Percentiles rank a stretch among this genome's conserved stretches.
phyloP scores from a whole-genome alignment of 176 grass and related monocot species.

The Rhipidocladum racemiflorum region DNA sequence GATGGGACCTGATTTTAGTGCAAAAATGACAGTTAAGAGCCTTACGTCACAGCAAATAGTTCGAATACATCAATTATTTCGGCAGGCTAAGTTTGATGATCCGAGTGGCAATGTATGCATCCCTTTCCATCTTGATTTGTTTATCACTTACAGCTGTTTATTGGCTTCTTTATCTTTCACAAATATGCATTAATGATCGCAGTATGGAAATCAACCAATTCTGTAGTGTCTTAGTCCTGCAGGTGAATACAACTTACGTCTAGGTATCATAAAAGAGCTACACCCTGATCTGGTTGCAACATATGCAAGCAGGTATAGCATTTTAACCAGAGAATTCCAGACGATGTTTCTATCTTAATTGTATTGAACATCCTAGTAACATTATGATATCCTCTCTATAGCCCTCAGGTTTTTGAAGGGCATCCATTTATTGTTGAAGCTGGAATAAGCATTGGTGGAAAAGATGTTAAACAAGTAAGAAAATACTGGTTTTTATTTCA shows the following conservation, averaged over 20 bases:
- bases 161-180: conserved; percentile 17
- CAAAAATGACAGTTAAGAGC: conserved; percentile 70
- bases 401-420: conserved; percentile 98
- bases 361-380: conserved; percentile 3
- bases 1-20: conserved; percentile 90
- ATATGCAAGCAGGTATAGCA: conserved; percentile 73
- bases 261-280: conserved; percentile 97
- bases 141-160: conserved; percentile 10
- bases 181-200: conserved; percentile 18
- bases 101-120: conserved; percentile 80
- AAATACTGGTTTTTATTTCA: conserved; percentile 14
- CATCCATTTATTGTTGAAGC: conserved; percentile 99
- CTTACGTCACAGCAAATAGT: conserved; percentile 84
- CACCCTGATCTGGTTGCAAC: conserved; percentile 95
- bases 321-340: conserved; percentile 22
- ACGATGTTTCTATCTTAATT: conserved; percentile 11
- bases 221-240: conserved; percentile 94
- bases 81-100: conserved; percentile 98
- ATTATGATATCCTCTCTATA: conserved; percentile 33
- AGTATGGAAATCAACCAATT: conserved; percentile 42
- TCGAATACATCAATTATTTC: conserved; percentile 92
- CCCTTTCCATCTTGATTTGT: conserved; percentile 26
- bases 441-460: conserved; percentile 94
- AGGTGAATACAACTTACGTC: conserved; percentile 96
- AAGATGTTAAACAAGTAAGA: conserved; percentile 90